Evolutionary conservation across 2,329 filamentous ascomycete species (phyloP).

Genomic region (Neoascochyta sp.): DNA sequence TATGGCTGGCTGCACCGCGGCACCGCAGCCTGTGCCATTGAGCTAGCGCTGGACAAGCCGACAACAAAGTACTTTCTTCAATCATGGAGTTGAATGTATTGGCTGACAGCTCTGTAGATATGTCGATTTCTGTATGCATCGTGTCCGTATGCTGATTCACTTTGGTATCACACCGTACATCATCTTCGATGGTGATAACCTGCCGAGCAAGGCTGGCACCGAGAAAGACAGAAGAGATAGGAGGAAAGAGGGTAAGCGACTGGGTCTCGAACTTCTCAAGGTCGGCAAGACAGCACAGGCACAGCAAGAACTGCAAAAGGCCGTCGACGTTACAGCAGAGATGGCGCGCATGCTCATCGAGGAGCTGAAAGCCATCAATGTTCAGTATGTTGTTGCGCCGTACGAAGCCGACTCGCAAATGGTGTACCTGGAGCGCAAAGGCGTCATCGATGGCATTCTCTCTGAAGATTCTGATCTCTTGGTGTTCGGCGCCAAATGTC

Average conservation of each 20-base stretch:
- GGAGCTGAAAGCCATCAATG: slow-evolving; percentile 73
- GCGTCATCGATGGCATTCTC: slow-evolving; percentile 79
- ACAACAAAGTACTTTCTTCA: slow-evolving; percentile 68
- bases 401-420: slow-evolving; percentile 98
- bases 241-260: slow-evolving; percentile 70
- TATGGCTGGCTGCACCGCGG: slow-evolving; percentile 98
- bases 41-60: slow-evolving; percentile 82
- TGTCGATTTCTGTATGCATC: slow-evolving; percentile 83
- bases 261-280: slow-evolving; percentile 73
- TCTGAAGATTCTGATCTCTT: slow-evolving; percentile 96
- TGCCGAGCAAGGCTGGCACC: slow-evolving; percentile 88
- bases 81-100: not conserved
- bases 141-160: slow-evolving; percentile 89
- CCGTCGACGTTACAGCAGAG: slow-evolving; percentile 89
- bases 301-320: slow-evolving; percentile 84
- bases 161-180: slow-evolving; percentile 93
- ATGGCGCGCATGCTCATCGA: slow-evolving; percentile 94
- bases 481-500: slow-evolving; percentile 86
- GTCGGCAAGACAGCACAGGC: slow-evolving; percentile 79
- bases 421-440: slow-evolving; percentile 84
- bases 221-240: slow-evolving; percentile 73
- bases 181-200: slow-evolving; percentile 91
- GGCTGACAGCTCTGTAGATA: slow-evolving; percentile 55
- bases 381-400: slow-evolving; percentile 89
- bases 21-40: slow-evolving; percentile 82